Evolutionary conservation across 2,329 filamentous ascomycete genomes (phyloP).

Genomic region (Fusarium sp.): DNA sequence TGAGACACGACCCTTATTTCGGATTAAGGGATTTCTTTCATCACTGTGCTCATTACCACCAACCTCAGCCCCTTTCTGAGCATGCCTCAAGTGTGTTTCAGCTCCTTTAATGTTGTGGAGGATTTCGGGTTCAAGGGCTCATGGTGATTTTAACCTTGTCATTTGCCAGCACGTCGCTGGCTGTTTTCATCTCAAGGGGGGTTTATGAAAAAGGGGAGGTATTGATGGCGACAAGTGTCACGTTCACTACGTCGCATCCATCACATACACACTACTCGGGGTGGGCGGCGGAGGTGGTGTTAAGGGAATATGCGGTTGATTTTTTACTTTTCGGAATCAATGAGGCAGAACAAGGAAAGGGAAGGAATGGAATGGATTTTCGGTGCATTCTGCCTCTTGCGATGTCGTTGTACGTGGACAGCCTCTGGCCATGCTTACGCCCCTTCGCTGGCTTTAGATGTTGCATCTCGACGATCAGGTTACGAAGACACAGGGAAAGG

Average conservation of each 20-base stretch:
- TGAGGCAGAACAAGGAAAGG: slow-evolving; percentile 38
- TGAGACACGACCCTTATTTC: slow-evolving; percentile 51
- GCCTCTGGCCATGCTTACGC: slow-evolving; percentile 39
- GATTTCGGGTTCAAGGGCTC: slow-evolving; percentile 45
- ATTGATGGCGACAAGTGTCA: slow-evolving; percentile 39
- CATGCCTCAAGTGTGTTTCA: slow-evolving; percentile 49
- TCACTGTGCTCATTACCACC: slow-evolving; percentile 51
- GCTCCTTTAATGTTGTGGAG: slow-evolving; percentile 51
- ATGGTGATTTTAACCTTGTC: slow-evolving; percentile 28
- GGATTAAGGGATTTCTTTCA: slow-evolving; percentile 52
- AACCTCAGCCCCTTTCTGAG: slow-evolving; percentile 44
- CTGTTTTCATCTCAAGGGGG: slow-evolving; percentile 34
- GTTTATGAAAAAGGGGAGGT: slow-evolving; percentile 29
- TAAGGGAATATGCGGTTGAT: slow-evolving; percentile 35
- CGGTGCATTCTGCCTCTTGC: slow-evolving; percentile 35
- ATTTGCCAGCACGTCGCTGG: slow-evolving; percentile 42
- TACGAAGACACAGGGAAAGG: slow-evolving; percentile 29
- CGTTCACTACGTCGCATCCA: slow-evolving; percentile 24
- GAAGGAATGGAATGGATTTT: slow-evolving; percentile 6
- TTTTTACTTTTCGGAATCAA: slow-evolving; percentile 32
- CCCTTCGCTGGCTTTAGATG: slow-evolving; percentile 45
- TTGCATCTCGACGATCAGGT: slow-evolving; percentile 26
- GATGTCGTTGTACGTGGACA: slow-evolving; percentile 28
- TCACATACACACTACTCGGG: slow-evolving; percentile 35
- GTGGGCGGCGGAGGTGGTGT: slow-evolving; percentile 37